A percentile compares a stretch with the other conserved stretches of the same genome.
phyloP scores from a whole-genome alignment of 2,329 filamentous ascomycete genomes.

The Juglanconis sp. region DNA sequence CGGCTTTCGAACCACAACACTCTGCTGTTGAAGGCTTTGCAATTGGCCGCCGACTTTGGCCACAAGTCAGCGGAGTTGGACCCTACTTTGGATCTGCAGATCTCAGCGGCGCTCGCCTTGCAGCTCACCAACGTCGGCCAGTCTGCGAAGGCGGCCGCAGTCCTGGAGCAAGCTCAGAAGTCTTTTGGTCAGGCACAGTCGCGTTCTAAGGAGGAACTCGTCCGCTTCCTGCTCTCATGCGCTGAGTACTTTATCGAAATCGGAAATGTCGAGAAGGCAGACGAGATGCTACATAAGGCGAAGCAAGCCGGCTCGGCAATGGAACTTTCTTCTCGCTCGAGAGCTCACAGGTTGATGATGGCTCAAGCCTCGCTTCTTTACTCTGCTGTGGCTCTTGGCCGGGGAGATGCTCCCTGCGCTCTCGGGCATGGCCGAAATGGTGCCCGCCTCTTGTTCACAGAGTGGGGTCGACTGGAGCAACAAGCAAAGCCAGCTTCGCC shows the following conservation, averaged over 20 bases:
- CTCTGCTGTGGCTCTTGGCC: slow-evolving; percentile 63
- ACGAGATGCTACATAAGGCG: slow-evolving; percentile 37
- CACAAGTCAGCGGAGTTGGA: slow-evolving; percentile 25
- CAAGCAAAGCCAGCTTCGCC: slow-evolving; percentile 28
- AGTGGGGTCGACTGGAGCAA: slow-evolving; percentile 53
- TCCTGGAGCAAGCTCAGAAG: slow-evolving; percentile 35
- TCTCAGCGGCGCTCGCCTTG: slow-evolving; percentile 43
- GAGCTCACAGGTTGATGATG: slow-evolving; percentile 45
- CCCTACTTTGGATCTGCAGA: slow-evolving; percentile 2
- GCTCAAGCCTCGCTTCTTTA: slow-evolving; percentile 62
- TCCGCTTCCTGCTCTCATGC: slow-evolving; percentile 63
- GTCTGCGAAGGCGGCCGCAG: slow-evolving; percentile 45
- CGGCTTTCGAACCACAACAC: slow-evolving; percentile 48
- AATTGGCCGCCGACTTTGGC: slow-evolving; percentile 44
- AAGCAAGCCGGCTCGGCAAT: slow-evolving; percentile 29
- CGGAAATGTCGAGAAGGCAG: slow-evolving; percentile 62
- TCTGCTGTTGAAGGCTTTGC: slow-evolving; percentile 44
- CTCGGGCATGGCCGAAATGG: slow-evolving; percentile 55
- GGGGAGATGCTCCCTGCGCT: slow-evolving; percentile 56
- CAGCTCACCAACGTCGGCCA: slow-evolving; percentile 54
- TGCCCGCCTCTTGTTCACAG: slow-evolving; percentile 53
- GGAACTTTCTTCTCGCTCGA: slow-evolving; percentile 28
- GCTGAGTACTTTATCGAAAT: slow-evolving; percentile 71
- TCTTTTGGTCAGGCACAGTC: not conserved
- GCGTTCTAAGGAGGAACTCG: slow-evolving; percentile 37